Conservation (phyloP, 2,329 filamentous ascomycete genomes). For the Acrocalymma vagum region DNA sequence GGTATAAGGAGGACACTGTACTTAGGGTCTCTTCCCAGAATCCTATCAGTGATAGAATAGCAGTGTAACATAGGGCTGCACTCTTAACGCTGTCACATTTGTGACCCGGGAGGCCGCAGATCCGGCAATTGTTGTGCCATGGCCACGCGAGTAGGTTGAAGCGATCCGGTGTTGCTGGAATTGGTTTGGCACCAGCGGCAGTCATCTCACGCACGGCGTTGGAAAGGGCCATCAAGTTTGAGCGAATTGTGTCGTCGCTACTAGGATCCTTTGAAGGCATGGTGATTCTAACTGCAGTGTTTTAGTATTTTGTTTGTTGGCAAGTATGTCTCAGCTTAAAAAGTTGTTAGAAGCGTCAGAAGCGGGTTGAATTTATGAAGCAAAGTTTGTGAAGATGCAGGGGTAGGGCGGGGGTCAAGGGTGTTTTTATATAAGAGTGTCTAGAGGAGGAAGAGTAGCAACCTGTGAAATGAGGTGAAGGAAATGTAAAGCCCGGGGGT, state of each 20-base stretch:
- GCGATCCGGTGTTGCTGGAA: constrained; percentile 15
- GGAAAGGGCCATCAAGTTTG: constrained; percentile 17
- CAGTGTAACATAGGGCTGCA: constrained; percentile 16
- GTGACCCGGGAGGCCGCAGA: constrained; percentile 31
- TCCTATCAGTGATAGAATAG: constrained; percentile 19
- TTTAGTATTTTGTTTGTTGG: no score
- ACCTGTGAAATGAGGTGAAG: no score
- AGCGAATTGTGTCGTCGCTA: constrained; percentile 6
- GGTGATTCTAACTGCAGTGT: neutral
- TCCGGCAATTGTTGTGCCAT: constrained; percentile 13
- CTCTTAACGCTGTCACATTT: constrained; percentile 15
- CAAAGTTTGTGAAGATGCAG: no score
- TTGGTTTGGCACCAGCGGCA: constrained; percentile 15
- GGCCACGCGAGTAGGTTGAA: constrained; percentile 30
- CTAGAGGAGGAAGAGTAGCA: no score
- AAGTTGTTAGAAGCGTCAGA: no score
- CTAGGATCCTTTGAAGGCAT: constrained; percentile 10
- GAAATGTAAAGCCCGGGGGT: no score
- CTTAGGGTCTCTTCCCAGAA: constrained; percentile 26
- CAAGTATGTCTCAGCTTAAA: no score
- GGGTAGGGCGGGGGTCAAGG: no score
- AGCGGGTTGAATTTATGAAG: no score
- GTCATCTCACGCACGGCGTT: constrained; percentile 27
- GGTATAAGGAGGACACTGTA: constrained; percentile 19
- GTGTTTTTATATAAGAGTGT: no score